phyloP scores from a whole-genome alignment of 1,139 yeast genomes.

The Taphrina pruni region DNA sequence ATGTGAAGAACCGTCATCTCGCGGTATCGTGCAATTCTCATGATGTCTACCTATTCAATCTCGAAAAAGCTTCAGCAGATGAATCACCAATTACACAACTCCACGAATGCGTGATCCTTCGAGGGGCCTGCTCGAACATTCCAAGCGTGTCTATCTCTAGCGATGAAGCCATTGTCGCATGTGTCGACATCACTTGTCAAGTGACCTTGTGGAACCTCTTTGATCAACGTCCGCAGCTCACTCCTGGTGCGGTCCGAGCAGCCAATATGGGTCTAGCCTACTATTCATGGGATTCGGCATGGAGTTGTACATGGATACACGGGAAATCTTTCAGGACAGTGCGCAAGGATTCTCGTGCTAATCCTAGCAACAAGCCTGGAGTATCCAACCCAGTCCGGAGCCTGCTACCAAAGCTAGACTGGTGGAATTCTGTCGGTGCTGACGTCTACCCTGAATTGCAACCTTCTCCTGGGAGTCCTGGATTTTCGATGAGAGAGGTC shows the following conservation, averaged over 20 bases:
- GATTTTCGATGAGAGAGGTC: slow-evolving; percentile 9
- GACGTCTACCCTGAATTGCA: slow-evolving; percentile 13
- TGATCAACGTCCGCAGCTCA: not conserved
- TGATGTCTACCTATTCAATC: slow-evolving; percentile 20
- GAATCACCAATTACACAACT: not conserved
- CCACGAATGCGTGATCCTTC: not conserved
- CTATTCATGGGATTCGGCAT: slow-evolving; percentile 5
- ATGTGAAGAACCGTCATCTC: slow-evolving; percentile 17
- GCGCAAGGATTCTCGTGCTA: not conserved
- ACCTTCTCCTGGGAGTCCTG: not conserved
- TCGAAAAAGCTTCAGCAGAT: slow-evolving; percentile 3
- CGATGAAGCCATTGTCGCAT: not conserved
- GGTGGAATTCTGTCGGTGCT: slow-evolving; percentile 26
- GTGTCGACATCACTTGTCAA: slow-evolving; percentile 18
- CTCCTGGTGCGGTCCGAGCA: not conserved
- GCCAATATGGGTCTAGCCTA: not conserved
- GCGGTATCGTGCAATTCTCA: slow-evolving; percentile 29
- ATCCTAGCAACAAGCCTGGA: not conserved
- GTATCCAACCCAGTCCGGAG: slow-evolving; percentile 5
- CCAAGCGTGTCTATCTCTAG: slow-evolving; percentile 27
- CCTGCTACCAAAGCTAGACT: slow-evolving; percentile 3
- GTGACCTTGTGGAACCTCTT: slow-evolving; percentile 9
- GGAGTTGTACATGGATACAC: slow-evolving; percentile 10
- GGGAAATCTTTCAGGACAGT: slow-evolving; percentile 2
- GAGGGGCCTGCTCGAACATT: slow-evolving; percentile 26